Evolutionary conservation across 306 rosid genomes (phyloP), one percentile per base, ranked within the genome.

Genomic region (Leucaena leucocephala): DNA sequence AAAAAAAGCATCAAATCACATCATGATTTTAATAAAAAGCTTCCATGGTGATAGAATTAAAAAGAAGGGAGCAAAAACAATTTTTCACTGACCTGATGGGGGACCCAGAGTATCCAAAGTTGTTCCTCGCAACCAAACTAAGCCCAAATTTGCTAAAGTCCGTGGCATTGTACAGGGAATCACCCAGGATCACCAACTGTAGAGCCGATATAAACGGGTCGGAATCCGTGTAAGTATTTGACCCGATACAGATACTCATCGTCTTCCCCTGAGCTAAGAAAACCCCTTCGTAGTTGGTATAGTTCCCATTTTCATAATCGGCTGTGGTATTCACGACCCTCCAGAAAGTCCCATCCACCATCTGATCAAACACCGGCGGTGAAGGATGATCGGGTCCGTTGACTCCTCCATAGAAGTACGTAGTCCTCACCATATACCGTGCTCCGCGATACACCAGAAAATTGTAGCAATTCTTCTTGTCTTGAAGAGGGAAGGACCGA

Each of bases 311-410:
- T 0, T 68, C 78, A 81, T 86, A 91, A 75, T 91, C 92, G 19
- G 4, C 78, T 0, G 98, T 87, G 39, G 98, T 95, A 64, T 93
- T 93, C 35, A 95, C 96, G 33, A 88, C 87, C 50, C 77, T 72
- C 99, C 99, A 95, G 8, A 88, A 22, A 4, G 97, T 95, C 19
- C 98, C 98, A 22, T 93, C 99, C 9, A 95, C 84, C 76, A 91
- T 92, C 89, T 91, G 99, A 64, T 93, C 99, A 72, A 93, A 95
- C 52, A 91, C 97, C 68, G 98, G 96, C 6, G 96, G 99, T 5
- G 84, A 73, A 70, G 87, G 87, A 72, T 78, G 75, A 2, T 78
- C 79, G 1, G 17, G 67, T 68, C 87, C 92, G 80, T 90, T 85
- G 84, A 87, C 61, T 3, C 91, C 94, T 3, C 91, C 91, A 74